These are phyloP conservation scores for Dictyophora rubrovolvata DNA, from an alignment of 768 basidiomycete species.

Conservation along the genomic window DNA sequence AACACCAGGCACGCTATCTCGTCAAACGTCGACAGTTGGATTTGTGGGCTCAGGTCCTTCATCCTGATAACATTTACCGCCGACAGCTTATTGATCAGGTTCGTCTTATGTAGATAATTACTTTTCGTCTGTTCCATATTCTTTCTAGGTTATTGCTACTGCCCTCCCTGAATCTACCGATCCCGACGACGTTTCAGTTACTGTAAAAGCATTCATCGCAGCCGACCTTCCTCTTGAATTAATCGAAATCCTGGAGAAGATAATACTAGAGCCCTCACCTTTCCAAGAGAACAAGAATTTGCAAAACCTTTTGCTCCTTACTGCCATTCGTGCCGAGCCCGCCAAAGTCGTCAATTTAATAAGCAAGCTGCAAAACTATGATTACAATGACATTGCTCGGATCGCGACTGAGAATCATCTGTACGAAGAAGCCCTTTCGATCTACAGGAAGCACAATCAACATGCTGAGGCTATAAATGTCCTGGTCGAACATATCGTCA, in stretches of 20 bases:
- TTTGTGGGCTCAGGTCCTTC: slow-evolving; percentile 92
- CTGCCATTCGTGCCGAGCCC: slow-evolving; percentile 95
- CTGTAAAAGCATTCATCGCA: slow-evolving; percentile 96
- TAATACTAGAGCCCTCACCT: slow-evolving; percentile 92
- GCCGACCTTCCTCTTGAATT: slow-evolving; percentile 95
- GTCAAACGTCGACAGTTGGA: slow-evolving; percentile 93
- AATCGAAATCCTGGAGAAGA: slow-evolving; percentile 96
- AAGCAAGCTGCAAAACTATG: slow-evolving; percentile 94
- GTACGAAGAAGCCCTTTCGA: slow-evolving; percentile 92
- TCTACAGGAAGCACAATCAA: slow-evolving; percentile 96
- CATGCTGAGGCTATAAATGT: slow-evolving; percentile 96
- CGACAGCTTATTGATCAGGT: slow-evolving; percentile 92
- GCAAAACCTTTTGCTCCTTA: slow-evolving; percentile 89
- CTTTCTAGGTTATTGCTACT: slow-evolving; percentile 72
- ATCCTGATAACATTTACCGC: slow-evolving; percentile 81
- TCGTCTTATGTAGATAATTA: slow-evolving; percentile 10
- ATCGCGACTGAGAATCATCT: slow-evolving; percentile 95
- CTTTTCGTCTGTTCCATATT: slow-evolving; percentile 2
- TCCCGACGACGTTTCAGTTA: slow-evolving; percentile 95
- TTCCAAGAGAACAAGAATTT: slow-evolving; percentile 97
- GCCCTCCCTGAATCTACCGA: slow-evolving; percentile 96
- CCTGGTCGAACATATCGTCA: slow-evolving; percentile 95
- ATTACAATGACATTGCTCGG: slow-evolving; percentile 86
- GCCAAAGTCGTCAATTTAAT: slow-evolving; percentile 98
- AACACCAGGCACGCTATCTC: slow-evolving; percentile 96